A percentile compares a stretch with the other conserved stretches of the same genome.
Conservation (phyloP, 208 protist genomes). For the Leishmania turanica region DNA sequence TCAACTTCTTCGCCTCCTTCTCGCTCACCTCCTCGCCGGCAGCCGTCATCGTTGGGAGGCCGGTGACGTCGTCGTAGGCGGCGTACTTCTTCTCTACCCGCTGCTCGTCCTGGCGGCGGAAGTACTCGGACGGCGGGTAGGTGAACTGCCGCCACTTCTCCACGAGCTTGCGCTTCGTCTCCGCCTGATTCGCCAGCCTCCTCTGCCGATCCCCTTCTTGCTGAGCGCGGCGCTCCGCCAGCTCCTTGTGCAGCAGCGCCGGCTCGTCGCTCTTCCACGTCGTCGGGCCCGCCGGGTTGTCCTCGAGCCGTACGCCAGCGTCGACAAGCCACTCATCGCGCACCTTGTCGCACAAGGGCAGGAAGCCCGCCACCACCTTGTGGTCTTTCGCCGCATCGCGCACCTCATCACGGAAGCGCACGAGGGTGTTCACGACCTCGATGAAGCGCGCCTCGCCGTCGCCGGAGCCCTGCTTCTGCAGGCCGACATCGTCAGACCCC, state of each 20-base stretch:
- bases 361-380: conserved; percentile 47
- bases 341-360: conserved; percentile 76
- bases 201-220: conserved; percentile 38
- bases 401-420: conserved; percentile 78
- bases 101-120: conserved; percentile 37
- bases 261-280: conserved; percentile 83
- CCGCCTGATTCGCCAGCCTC: conserved; percentile 67
- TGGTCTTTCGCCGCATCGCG: conserved; percentile 54
- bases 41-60: conserved; percentile 46
- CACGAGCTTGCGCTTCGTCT: conserved; percentile 63
- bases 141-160: conserved; percentile 70
- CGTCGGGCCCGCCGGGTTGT: conserved; percentile 66
- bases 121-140: conserved; percentile 44
- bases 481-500: conserved; percentile 70
- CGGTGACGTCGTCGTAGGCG: conserved; percentile 54
- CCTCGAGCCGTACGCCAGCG: conserved; percentile 83
- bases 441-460: conserved; percentile 41
- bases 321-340: conserved; percentile 81
- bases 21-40: conserved; percentile 51
- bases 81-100: conserved; percentile 41
- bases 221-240: conserved; percentile 44
- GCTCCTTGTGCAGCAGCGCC: conserved; percentile 56
- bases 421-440: conserved; percentile 67
- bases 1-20: conserved; percentile 74
- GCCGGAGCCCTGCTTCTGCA: conserved; percentile 33